Base-by-base conservation (phyloP, 1,139 yeast species). In the Geotrichum citri-aurantii region DNA sequence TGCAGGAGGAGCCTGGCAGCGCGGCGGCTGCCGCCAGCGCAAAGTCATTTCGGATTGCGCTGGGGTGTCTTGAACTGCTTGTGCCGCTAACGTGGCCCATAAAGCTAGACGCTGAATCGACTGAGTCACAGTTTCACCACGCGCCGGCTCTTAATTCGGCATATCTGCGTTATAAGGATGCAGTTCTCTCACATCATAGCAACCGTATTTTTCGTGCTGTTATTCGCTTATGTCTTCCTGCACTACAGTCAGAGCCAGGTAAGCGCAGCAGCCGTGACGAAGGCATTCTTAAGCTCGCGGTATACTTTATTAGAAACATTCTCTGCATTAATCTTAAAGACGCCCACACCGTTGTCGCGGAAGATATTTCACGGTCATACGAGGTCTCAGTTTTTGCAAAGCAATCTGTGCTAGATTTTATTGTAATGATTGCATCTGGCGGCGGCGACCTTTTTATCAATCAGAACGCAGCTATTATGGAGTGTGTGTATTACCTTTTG, bases 41-140 rank as follows among this genome's bases (percentile, higher is more conserved):
- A 65, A 73, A 65, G 59, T 71, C 61, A 68, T 88, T 84, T 59
- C 82, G 85, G 64, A 79, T 89, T 52, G 86, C 91, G 61, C 71
- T 88, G 50, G 81, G 88, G 7, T 81, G 88, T 63, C 75, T 93
- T 59, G 97, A 93, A 71, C 73, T 95, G 12, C 73, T 93, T 61
- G 97, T 90, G 0, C 83, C 89, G 3, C 76, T 95, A 68, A 88
- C 97, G 0, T 88, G 96, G 91, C 98, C 98, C 0, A 72, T 88
- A 6, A 84, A 83, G 42, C 73, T 86, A 56, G 76, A 82, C 24
- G 81, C 79, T 42, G 77, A 77, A 26, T 75, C 83, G 1, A 75
- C 80, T 1, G 65, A 66, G 26, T 80, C 80, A 58, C 91, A 88
- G 67, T 77, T 81, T 54, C 73, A 79, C 33, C 77, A 82, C 54